Conservation (phyloP, 768 basidiomycete genomes). For the Strobilomyces confusus region DNA sequence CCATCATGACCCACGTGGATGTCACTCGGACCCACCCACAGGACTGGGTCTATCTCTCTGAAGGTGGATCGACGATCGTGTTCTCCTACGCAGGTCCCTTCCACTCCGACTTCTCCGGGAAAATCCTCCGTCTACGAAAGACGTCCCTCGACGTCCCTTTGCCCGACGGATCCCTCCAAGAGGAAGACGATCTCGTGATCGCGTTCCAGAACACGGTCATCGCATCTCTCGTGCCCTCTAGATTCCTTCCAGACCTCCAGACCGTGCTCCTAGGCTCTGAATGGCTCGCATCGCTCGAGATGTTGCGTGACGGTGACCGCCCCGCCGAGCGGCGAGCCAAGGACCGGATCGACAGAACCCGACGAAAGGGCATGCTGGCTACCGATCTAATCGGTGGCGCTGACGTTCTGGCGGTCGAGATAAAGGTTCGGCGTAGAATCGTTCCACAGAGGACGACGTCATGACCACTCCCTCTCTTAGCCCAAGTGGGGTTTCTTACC, state of each 20-base stretch:
- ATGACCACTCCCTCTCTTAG: conserved; percentile 37
- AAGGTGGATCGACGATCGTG: conserved; percentile 91
- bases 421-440: conserved; percentile 61
- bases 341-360: conserved; percentile 56
- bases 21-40: conserved; percentile 30
- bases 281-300: conserved; percentile 61
- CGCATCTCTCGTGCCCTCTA: conserved; percentile 55
- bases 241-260: conserved; percentile 56
- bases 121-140: conserved; percentile 78
- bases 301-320: conserved; percentile 44
- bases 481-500: conserved; percentile 98
- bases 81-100: conserved; percentile 70
- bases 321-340: conserved; percentile 51
- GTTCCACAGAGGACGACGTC: neutral
- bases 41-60: conserved; percentile 84
- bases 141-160: conserved; percentile 14
- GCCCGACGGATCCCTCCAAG: conserved; percentile 25
- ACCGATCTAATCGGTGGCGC: conserved; percentile 71
- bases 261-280: conserved; percentile 39
- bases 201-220: conserved; percentile 65
- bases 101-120: conserved; percentile 51
- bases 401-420: conserved; percentile 70
- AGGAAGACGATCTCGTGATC: conserved; percentile 39
- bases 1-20: conserved; percentile 13
- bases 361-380: conserved; percentile 63